Evolutionary conservation across 1,139 yeast species (phyloP), one percentile per base, ranked within the genome.

Genomic region (Pichia sp.): DNA sequence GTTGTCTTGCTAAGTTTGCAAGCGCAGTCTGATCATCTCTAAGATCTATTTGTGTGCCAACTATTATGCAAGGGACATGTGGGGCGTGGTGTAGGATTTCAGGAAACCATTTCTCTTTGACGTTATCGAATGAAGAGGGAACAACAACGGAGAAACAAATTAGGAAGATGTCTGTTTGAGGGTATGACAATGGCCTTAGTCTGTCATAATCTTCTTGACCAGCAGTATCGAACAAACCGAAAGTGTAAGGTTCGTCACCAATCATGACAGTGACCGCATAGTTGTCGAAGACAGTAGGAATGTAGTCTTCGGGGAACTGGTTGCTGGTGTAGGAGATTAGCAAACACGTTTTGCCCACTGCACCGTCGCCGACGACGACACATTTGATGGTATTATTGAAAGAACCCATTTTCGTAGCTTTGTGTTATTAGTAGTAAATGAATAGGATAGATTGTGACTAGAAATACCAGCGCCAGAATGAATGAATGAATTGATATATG

Each of bases 201-300:
- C 99, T 81, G 72, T 93, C 99, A 70, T 93, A 93, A 75, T 93
- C 98, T 78, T 91, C 98, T 75, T 93, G 99, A 45, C 99, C 99
- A 21, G 99, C 98, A 45, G 99, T 93, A 74, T 93, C 99, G 68
- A 91, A 93, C 58, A 93, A 76, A 16, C 98, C 98, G 65, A 93
- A 80, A 22, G 97, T 93, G 71, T 89, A 91, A 44, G 98, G 98
- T 72, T 91, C 98, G 68, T 91, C 98, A 49, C 97, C 98, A 68
- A 93, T 93, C 89, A 93, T 91, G 52, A 93, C 98, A 2, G 98
- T 91, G 50, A 93, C 99, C 12, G 98, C 98, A 69, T 93, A 93
- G 74, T 93, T 93, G 70, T 93, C 98, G 65, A 90, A 90, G 44
- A 87, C 95, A 5, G 96, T 87, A 52, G 96, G 96, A 52, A 87